phyloP scores from a whole-genome alignment of 139 green algal species.

The Gonium pectorale region DNA sequence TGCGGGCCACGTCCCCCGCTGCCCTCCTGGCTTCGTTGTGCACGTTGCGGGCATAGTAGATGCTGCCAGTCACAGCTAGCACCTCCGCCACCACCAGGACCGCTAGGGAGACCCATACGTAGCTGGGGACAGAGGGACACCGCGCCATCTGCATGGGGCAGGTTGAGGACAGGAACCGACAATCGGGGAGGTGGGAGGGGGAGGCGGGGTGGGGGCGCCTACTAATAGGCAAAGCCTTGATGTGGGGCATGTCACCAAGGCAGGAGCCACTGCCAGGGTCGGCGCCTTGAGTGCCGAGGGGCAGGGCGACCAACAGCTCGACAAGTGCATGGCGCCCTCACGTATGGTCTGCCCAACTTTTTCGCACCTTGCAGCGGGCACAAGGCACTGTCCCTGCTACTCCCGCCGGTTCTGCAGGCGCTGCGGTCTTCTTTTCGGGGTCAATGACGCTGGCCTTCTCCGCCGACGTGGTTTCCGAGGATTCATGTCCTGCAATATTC shows the following conservation, averaged over 20 bases:
- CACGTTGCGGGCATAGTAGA: constrained; percentile 25
- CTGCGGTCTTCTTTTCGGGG: too few species aligned
- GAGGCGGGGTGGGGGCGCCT: background rate
- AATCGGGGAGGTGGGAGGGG: background rate
- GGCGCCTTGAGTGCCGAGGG: background rate
- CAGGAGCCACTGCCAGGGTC: background rate
- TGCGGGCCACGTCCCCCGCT: background rate
- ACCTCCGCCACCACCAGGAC: constrained; percentile 18
- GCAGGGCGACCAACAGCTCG: too few species aligned
- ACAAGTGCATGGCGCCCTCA: too few species aligned
- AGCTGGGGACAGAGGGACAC: background rate
- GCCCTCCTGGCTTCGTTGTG: background rate
- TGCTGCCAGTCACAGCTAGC: constrained; percentile 1
- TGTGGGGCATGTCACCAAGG: background rate
- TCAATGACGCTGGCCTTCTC: too few species aligned
- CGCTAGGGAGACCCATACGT: constrained; percentile 32
- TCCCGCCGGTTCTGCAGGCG: too few species aligned
- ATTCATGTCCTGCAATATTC: too few species aligned
- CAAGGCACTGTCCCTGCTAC: too few species aligned
- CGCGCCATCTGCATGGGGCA: background rate
- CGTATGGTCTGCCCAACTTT: too few species aligned
- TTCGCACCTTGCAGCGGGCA: too few species aligned
- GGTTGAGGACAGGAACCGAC: background rate
- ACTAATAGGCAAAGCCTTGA: background rate
- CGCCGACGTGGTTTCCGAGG: too few species aligned